Evolutionary conservation across 1,139 yeast species (phyloP).

Genomic region (Petasospora rhodanensis): DNA sequence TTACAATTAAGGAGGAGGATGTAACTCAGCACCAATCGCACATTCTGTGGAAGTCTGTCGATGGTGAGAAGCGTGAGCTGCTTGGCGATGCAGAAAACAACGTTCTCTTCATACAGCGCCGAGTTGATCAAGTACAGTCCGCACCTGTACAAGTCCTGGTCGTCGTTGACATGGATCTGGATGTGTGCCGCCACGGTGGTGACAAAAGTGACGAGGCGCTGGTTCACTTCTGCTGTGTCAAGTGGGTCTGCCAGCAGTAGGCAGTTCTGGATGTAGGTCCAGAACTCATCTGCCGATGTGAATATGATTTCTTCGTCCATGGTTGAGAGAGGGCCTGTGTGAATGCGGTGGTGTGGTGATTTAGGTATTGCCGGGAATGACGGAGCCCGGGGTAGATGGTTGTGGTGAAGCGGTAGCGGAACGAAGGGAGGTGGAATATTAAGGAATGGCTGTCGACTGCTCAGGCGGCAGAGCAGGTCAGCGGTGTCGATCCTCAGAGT

Average conservation of each 20-base stretch:
- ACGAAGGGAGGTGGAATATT: too few species aligned
- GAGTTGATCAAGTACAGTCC: constrained; percentile 33
- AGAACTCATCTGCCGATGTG: constrained; percentile 24
- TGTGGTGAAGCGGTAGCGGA: too few species aligned
- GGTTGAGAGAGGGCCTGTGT: too few species aligned
- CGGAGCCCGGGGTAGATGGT: too few species aligned
- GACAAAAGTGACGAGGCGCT: constrained; percentile 30
- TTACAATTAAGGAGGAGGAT: constrained; percentile 46
- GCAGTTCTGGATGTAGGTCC: constrained; percentile 29
- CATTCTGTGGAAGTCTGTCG: constrained; percentile 34
- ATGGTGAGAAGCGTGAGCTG: constrained; percentile 38
- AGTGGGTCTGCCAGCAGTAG: constrained; percentile 16
- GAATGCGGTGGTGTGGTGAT: too few species aligned
- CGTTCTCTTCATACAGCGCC: constrained; percentile 31
- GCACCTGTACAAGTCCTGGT: constrained; percentile 33
- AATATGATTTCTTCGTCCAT: constrained; percentile 21
- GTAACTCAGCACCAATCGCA: constrained; percentile 44
- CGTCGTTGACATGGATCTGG: constrained; percentile 28
- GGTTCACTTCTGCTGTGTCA: constrained; percentile 25
- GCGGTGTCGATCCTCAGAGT: too few species aligned
- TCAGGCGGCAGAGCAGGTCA: too few species aligned
- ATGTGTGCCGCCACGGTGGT: constrained; percentile 32
- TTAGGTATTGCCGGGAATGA: too few species aligned
- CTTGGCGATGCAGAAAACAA: constrained; percentile 41
- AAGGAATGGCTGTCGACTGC: too few species aligned